phyloP scores from a whole-genome alignment of 1,139 yeast species.

The Candida albicans region DNA sequence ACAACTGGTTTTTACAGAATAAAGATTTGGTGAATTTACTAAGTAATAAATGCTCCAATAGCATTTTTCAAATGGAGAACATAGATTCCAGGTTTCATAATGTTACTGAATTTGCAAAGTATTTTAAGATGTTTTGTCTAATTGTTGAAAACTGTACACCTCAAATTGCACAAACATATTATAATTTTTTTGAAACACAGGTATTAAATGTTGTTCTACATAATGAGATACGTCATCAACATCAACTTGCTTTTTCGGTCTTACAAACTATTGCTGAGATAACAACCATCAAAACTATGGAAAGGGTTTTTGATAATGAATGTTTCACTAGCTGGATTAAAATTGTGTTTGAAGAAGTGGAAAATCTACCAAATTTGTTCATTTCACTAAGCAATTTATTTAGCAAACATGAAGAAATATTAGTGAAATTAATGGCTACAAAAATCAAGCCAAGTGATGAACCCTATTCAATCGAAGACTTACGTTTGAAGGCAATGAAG shows the following conservation, averaged over 20 bases:
- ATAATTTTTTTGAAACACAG: slow-evolving; percentile 9
- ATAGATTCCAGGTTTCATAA: slow-evolving; percentile 1
- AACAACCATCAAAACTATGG: slow-evolving; percentile 1
- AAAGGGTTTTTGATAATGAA: slow-evolving; percentile 6
- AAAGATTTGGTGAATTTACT: slow-evolving; percentile 3
- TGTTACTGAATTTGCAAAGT: slow-evolving; percentile 6
- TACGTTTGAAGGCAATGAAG: slow-evolving; percentile 9
- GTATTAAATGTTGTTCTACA: slow-evolving; percentile 12
- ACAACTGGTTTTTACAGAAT: slow-evolving; percentile 8
- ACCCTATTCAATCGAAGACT: slow-evolving; percentile 2
- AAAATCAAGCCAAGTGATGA: background rate
- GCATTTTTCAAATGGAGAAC: background rate
- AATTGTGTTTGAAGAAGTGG: background rate
- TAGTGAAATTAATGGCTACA: slow-evolving; percentile 5
- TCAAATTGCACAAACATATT: slow-evolving; percentile 6
- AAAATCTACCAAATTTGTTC: slow-evolving; percentile 1
- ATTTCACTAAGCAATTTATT: slow-evolving; percentile 4
- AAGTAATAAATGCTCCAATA: slow-evolving; percentile 2
- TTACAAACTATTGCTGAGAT: slow-evolving; percentile 4
- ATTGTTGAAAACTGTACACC: slow-evolving; percentile 8
- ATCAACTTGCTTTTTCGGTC: slow-evolving; percentile 5
- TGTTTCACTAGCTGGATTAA: slow-evolving; percentile 4
- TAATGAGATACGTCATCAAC: slow-evolving; percentile 2
- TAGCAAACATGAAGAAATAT: slow-evolving; percentile 6
- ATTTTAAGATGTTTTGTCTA: slow-evolving; percentile 4